Percentiles rank a stretch among this genome's conserved stretches.
phyloP scores from a whole-genome alignment of 768 basidiomycete species.

The Candolleomyces eurysporus region DNA sequence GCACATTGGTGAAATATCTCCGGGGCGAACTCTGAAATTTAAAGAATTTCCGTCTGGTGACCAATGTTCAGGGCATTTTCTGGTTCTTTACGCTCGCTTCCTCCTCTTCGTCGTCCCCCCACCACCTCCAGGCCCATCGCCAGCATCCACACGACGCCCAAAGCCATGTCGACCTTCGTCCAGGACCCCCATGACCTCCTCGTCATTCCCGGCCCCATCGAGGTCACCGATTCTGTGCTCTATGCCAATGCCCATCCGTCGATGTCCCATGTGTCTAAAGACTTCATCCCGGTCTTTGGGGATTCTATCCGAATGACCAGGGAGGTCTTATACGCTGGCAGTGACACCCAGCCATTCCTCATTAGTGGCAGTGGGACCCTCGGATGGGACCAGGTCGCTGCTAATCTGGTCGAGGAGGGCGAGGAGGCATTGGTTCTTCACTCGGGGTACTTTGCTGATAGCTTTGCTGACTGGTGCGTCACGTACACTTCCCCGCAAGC shows the following conservation, averaged over 20 bases:
- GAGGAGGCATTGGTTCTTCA: slow-evolving; percentile 82
- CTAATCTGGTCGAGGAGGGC: slow-evolving; percentile 84
- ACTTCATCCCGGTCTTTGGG: slow-evolving; percentile 86
- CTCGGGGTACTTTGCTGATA: slow-evolving; percentile 93
- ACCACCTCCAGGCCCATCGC: slow-evolving; percentile 40
- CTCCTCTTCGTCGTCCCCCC: slow-evolving; percentile 25
- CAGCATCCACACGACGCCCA: slow-evolving; percentile 3
- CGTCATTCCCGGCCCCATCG: slow-evolving; percentile 59
- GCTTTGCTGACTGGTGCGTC: slow-evolving; percentile 80
- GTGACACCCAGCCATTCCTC: slow-evolving; percentile 83
- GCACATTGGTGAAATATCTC: neutral
- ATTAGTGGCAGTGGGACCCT: slow-evolving; percentile 94
- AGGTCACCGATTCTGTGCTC: slow-evolving; percentile 69
- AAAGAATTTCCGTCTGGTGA: neutral
- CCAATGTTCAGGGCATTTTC: neutral
- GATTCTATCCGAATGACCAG: slow-evolving; percentile 87
- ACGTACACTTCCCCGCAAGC: neutral
- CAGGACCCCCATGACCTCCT: slow-evolving; percentile 27
- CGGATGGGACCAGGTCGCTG: slow-evolving; percentile 95
- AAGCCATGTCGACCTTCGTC: slow-evolving; percentile 7
- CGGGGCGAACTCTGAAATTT: neutral
- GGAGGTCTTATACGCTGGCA: slow-evolving; percentile 69
- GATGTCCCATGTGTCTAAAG: slow-evolving; percentile 85
- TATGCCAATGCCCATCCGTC: slow-evolving; percentile 91
- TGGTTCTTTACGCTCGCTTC: slow-evolving; percentile 21